Evolutionary conservation across 176 grass and related monocot species (phyloP).

Genomic region (Phoenix dactylifera): DNA sequence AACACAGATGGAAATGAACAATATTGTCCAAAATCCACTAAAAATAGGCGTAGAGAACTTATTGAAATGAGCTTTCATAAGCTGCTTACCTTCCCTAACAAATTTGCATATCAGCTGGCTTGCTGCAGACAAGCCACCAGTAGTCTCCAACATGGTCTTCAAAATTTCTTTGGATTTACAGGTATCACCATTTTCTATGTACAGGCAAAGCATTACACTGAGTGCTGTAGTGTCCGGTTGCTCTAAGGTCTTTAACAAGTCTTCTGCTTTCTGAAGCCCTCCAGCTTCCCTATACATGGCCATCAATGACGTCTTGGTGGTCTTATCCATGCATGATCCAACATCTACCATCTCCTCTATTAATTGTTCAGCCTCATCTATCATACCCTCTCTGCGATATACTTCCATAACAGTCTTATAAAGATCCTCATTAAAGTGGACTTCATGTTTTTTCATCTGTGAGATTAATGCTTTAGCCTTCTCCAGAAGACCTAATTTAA

Average conservation of each 20-base stretch:
- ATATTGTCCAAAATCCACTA: constrained; percentile 8
- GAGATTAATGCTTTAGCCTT: constrained; percentile 58
- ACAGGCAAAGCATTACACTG: constrained; percentile 24
- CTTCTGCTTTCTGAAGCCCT: constrained; percentile 35
- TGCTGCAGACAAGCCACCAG: constrained; percentile 31
- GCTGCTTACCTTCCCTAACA: constrained; percentile 62
- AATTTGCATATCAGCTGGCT: constrained; percentile 67
- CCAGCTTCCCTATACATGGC: constrained; percentile 46
- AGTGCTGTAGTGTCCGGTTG: constrained; percentile 20
- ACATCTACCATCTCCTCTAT: constrained; percentile 42
- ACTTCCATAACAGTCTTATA: constrained; percentile 71
- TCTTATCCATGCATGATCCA: constrained; percentile 26
- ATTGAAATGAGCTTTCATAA: neutral
- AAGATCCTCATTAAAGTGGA: constrained; percentile 49
- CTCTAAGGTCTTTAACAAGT: constrained; percentile 26
- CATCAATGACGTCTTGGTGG: constrained; percentile 34
- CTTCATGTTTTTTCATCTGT: constrained; percentile 32
- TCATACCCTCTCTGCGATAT: constrained; percentile 49
- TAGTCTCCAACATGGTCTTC: constrained; percentile 45
- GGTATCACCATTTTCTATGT: constrained; percentile 22
- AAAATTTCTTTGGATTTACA: constrained; percentile 25
- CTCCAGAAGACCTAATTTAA: constrained; percentile 48
- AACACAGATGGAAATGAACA: neutral
- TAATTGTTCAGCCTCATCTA: constrained; percentile 41
- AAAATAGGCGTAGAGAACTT: neutral